Base-by-base conservation (phyloP, 1,139 yeast genomes). In the Lizanozyma gosingica region DNA sequence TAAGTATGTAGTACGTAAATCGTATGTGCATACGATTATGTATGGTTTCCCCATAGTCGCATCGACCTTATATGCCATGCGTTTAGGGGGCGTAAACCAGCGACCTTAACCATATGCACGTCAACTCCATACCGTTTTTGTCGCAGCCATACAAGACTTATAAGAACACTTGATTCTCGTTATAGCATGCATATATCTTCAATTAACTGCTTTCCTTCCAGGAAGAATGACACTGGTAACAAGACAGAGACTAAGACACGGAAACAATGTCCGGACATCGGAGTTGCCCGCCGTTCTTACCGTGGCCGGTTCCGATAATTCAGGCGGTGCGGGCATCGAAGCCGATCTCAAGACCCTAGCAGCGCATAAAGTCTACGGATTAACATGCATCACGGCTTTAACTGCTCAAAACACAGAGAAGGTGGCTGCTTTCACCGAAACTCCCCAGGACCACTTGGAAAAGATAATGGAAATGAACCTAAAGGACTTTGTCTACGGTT, bases 301-400 rank as follows among this genome's bases (percentile, higher is more conserved):
- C 0, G 69, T 83, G 37, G 90, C 90, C 11, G 95, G 96, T 0
- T 83, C 94, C 0, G 97, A 88, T 56, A 77, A 83, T 39, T 83
- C 95, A 2, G 97, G 97, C 2, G 97, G 97, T 3, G 97, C 97
- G 1, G 97, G 97, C 11, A 80, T 88, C 43, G 97, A 88, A 55
- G 97, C 97, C 0, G 97, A 88, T 57, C 58, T 88, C 40, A 88
- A 88, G 60, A 83, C 96, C 0, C 75, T 88, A 44, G 71, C 85
- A 3, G 86, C 83, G 2, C 90, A 85, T 53, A 73, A 76, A 17
- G 88, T 87, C 38, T 88, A 82, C 55, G 96, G 87, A 1, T 62
- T 83, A 59, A 84, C 94, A 1, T 82, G 92, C 55, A 79, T 85
- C 35, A 73, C 88, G 0, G 94, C 92, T 1, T 60, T 88, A 47